Evolutionary conservation across 306 rosid genomes (phyloP).

Genomic region (Psophocarpus tetragonolobus): DNA sequence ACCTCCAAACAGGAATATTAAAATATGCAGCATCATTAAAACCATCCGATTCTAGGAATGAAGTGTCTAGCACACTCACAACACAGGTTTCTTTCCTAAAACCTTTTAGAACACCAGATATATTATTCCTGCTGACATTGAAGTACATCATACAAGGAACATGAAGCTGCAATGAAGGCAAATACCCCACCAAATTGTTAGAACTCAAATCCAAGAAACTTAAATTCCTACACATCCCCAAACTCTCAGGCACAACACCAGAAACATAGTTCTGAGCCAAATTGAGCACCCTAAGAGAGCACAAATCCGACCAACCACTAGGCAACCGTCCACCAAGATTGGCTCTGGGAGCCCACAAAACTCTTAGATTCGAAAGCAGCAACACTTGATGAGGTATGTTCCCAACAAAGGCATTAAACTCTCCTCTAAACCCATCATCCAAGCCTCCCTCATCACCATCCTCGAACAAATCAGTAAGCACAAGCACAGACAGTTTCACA

Average conservation of each 20-base stretch:
- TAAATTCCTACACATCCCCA: conserved; percentile 55
- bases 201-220: conserved; percentile 69
- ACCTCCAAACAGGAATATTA: conserved; percentile 39
- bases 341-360: conserved; percentile 74
- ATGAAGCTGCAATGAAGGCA: conserved; percentile 43
- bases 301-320: conserved; percentile 49
- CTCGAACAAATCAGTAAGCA: conserved; percentile 49
- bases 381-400: conserved; percentile 51
- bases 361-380: conserved; percentile 53
- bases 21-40: conserved; percentile 30
- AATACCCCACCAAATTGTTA: conserved; percentile 52
- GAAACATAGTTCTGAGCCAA: conserved; percentile 63
- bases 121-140: conserved; percentile 63
- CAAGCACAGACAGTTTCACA: conserved; percentile 51
- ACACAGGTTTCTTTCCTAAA: conserved; percentile 42
- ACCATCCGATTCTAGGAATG: conserved; percentile 31
- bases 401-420: conserved; percentile 69
- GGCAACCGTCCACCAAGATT: conserved; percentile 64
- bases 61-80: conserved; percentile 22
- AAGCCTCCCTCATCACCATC: conserved; percentile 28
- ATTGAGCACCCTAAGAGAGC: conserved; percentile 57
- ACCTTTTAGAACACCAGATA: conserved; percentile 50
- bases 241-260: conserved; percentile 47
- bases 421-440: conserved; percentile 52
- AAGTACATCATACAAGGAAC: conserved; percentile 67